Evolutionary conservation across 306 rosid species (phyloP), one percentile per base, ranked within the genome.

Genomic region (Medicago lupulina): DNA sequence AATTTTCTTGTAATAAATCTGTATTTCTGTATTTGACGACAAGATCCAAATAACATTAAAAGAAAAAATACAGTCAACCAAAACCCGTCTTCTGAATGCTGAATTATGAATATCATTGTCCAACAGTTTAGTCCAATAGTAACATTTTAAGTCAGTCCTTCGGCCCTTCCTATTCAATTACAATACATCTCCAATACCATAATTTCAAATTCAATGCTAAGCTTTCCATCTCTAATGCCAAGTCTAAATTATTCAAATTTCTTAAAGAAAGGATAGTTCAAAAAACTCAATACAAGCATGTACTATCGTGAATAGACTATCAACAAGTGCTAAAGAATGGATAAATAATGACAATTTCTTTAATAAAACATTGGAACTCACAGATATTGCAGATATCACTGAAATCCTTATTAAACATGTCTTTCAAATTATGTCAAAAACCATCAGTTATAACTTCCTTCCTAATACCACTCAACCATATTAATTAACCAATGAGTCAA

Each of bases 391-490:
- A 55, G 34, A 19, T 18, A 46, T 67, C 28, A 62, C 71, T 44
- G 50, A 25, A 54, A 73, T 59, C 51, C 63, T 59, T 31, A 59
- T 46, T 34, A 13, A 77, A 8, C 19, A 59, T 68, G 54, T 47
- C 63, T 59, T 31, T 36, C 76, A 36, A 58, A n/a, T 19, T 21
- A 19, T 25, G 67, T 59, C 12, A 60, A 47, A 78, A 61, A 23
- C 10, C 12, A 9, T 38, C 34, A 49, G 71, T 43, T 62, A 70
- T 70, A 31, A 47, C 58, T 71, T 71, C 67, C 72, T 71, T 71
- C 60, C 61, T 23, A 79, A 71, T 40, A 69, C 28, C 17, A 14
- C 25, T 40, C 36, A 34, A 16, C 59, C 57, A 63, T 51, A 9
- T 64, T 63, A 54, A 53, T 25, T 40, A 57, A 79, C 36, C 40